A percentile compares a stretch with the other conserved stretches of the same genome.
These are phyloP conservation scores for Puccinia hordei DNA, from an alignment of 1,284 basidiomycete genomes.

Conservation along the genomic window DNA sequence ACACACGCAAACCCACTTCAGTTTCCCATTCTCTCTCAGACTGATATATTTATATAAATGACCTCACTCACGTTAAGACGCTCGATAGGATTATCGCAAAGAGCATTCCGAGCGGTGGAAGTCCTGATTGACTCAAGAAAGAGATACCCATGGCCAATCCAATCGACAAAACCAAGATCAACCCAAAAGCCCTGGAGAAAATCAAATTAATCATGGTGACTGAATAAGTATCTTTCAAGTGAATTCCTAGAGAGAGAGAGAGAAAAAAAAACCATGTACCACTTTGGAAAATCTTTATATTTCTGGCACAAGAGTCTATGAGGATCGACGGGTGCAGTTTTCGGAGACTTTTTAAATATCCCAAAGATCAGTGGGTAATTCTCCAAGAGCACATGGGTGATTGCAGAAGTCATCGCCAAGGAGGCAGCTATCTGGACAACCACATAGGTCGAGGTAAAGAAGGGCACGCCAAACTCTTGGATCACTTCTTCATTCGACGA, in stretches of 20 bases:
- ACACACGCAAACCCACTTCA: background rate
- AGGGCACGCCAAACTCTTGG: slow-evolving; percentile 20
- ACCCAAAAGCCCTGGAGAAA: slow-evolving; percentile 26
- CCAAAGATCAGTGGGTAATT: slow-evolving; percentile 3
- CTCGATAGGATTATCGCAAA: slow-evolving; percentile 34
- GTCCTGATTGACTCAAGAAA: slow-evolving; percentile 27
- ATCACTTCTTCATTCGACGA: slow-evolving; percentile 43
- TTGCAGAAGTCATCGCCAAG: slow-evolving; percentile 28
- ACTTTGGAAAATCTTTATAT: slow-evolving; percentile 41
- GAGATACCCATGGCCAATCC: slow-evolving; percentile 16
- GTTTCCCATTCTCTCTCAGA: background rate
- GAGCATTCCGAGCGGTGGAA: slow-evolving; percentile 14
- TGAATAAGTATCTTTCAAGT: background rate
- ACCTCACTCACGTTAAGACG: slow-evolving; percentile 36
- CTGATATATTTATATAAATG: background rate
- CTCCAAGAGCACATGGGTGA: slow-evolving; percentile 39
- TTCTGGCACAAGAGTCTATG: slow-evolving; percentile 29
- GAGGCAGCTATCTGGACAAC: slow-evolving; percentile 19
- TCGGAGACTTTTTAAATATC: background rate
- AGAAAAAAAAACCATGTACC: background rate
- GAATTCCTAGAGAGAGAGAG: background rate
- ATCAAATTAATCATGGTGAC: background rate
- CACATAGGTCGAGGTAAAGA: slow-evolving; percentile 35
- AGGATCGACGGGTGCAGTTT: slow-evolving; percentile 12
- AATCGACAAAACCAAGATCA: slow-evolving; percentile 24